Base-by-base conservation (phyloP, 169 alveolate genomes). In the Cryptosporidium canis region DNA sequence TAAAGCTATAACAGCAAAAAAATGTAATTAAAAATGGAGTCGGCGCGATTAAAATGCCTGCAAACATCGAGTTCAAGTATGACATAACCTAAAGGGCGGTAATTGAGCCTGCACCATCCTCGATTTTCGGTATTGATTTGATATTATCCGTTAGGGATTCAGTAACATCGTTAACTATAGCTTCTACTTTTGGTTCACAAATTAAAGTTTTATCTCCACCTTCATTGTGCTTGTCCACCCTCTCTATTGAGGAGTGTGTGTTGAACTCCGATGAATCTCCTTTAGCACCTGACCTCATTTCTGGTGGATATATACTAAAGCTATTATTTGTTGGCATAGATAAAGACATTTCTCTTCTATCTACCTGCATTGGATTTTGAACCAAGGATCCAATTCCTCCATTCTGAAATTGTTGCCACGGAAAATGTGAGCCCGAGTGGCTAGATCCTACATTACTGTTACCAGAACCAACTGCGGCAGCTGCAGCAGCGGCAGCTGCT, bases 401-500 rank as follows among this genome's bases (percentile, higher is more conserved):
- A 43, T 43, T 66, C 12, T 70, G 84, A 16, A 70, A 70, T 51
- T 48, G 84, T 31, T 45, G 66, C 67, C 64, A 70, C 5, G 51
- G 68, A 18, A 70, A 70, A 55, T 70, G 84, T 16, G 84, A 35
- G 35, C 41, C 29, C 3, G 67, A 39, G 21, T 0, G 3, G 31
- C 5, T 51, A 31, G 66, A n/a, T 35, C 84, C 84, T 18, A 70
- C 12, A 31, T 70, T 51, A 14, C 66, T 48, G 33, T 70, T 70
- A 31, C 12, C 37, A 5, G 84, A 70, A 51, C 67, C 48, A 29
- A 55, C 84, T 1, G 84, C 84, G 3, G 84, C 84, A 8, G 84
- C 84, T 1, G 84, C 84, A 1, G 84, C 83, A 0, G 83, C 83
- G 0, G 85, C 83, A 4, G 85, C 85, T 0, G 87, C 72, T 0